Evolutionary conservation across 208 protist species (phyloP), one percentile per base, ranked within the genome.

Genomic region (Porcisia hertigi): DNA sequence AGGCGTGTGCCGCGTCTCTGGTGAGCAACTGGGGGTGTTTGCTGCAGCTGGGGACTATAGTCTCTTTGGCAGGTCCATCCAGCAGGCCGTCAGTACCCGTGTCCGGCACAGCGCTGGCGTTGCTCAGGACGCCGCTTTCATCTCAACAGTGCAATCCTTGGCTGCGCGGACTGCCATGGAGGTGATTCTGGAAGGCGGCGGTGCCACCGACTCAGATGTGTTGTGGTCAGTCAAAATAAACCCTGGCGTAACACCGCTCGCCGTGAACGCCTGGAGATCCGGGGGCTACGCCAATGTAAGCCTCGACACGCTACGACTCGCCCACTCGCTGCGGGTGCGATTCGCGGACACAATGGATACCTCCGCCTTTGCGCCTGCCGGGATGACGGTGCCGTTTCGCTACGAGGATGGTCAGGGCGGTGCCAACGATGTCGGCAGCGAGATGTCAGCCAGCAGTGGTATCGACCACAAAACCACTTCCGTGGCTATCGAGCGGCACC

Each of bases 321-420:
- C 60, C 58, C 77, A 67, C 71, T 65, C 66, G 57, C 57, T 82
- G 6, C 77, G 77, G 16, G 65, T 82, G 67, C 72, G 72, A 39
- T 11, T 82, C 16, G 36, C 45, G 41, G 77, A 82, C 52, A 45
- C 43, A 4, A 25, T 23, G 54, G 36, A 55, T n/a, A 47, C 58
- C 14, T 71, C 67, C 34, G 77, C 77, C 5, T 82, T 82, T 55
- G 52, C 23, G 39, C 23, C 72, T 3, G 57, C 36, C 1, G 72
- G 73, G 53, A 66, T 25, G 11, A 30, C 41, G 23, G 72, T 69
- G 45, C 43, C 49, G 30, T 73, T 47, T 41, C 64, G 36, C 5
- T 82, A 77, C 59, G 58, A 71, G 47, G 45, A 52, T 49, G 20
- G 11, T 3, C 0, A 47, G 20, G 34, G 18, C 18, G 9, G 12